These are phyloP conservation scores for Plantago major DNA, from an alignment of 257 asterid species.

Conservation along the genomic window DNA sequence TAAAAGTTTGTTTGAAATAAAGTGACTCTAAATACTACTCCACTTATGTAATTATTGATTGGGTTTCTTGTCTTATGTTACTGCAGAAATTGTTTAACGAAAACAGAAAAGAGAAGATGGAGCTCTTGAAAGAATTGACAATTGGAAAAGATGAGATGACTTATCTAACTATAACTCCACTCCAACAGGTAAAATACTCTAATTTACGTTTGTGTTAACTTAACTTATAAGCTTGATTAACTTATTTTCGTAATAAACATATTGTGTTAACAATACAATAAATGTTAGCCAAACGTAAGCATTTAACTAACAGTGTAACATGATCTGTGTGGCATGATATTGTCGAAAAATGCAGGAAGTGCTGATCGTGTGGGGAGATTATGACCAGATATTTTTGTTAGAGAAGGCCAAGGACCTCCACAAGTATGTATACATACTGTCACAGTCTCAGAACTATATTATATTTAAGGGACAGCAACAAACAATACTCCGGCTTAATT, in stretches of 20 bases:
- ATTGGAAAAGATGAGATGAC: slow-evolving; percentile 40
- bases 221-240: too few relatives aligned
- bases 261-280: too few relatives aligned
- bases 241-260: too few relatives aligned
- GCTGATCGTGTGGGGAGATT: slow-evolving; percentile 82
- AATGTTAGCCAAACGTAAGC: not conserved
- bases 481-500: too few relatives aligned
- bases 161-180: slow-evolving; percentile 30
- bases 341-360: slow-evolving; percentile 41
- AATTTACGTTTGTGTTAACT: too few relatives aligned
- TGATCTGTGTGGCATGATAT: too few relatives aligned
- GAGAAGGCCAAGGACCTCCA: slow-evolving; percentile 62
- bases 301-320: not conserved
- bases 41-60: too few relatives aligned
- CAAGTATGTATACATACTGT: slow-evolving; percentile 31
- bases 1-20: too few relatives aligned
- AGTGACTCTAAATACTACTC: too few relatives aligned
- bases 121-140: slow-evolving; percentile 58
- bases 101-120: slow-evolving; percentile 63
- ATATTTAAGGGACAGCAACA: too few relatives aligned
- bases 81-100: slow-evolving; percentile 52
- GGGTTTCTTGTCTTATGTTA: not conserved
- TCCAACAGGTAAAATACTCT: slow-evolving; percentile 43
- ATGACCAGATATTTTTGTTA: slow-evolving; percentile 54
- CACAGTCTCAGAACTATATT: too few relatives aligned